phyloP scores from a whole-genome alignment of 768 basidiomycete genomes.

The Leccinum disarticulatum region DNA sequence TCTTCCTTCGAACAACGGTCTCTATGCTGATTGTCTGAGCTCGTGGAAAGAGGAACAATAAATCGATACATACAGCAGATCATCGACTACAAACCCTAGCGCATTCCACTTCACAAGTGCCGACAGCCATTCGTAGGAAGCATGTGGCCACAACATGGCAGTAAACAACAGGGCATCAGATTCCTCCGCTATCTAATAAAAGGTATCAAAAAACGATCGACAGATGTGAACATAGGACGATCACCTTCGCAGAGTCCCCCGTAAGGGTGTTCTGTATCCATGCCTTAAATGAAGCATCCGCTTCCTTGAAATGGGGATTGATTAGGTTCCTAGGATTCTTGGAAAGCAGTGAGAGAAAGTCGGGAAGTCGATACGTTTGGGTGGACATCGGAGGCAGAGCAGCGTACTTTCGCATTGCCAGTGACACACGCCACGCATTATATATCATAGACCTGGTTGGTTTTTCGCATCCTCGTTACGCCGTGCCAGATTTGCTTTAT shows the following conservation, averaged over 20 bases:
- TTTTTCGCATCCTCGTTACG: too few relatives aligned
- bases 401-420: neutral
- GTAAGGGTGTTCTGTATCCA: neutral
- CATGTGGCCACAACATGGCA: neutral
- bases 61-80: neutral
- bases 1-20: neutral
- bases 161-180: neutral
- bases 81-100: neutral
- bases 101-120: neutral
- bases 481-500: too few relatives aligned
- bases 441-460: neutral
- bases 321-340: neutral
- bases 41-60: neutral
- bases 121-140: neutral
- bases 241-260: neutral
- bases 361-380: neutral
- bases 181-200: neutral
- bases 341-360: neutral
- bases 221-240: neutral
- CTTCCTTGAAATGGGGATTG: neutral
- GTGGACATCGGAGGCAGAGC: neutral
- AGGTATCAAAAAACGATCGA: neutral
- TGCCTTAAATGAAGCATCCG: neutral
- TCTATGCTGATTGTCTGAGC: neutral
- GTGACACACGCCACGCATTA: neutral